A percentile compares a stretch with the other conserved stretches of the same genome.
Conservation (phyloP, 1,139 yeast genomes). For the Wickerhamomyces sp. region DNA sequence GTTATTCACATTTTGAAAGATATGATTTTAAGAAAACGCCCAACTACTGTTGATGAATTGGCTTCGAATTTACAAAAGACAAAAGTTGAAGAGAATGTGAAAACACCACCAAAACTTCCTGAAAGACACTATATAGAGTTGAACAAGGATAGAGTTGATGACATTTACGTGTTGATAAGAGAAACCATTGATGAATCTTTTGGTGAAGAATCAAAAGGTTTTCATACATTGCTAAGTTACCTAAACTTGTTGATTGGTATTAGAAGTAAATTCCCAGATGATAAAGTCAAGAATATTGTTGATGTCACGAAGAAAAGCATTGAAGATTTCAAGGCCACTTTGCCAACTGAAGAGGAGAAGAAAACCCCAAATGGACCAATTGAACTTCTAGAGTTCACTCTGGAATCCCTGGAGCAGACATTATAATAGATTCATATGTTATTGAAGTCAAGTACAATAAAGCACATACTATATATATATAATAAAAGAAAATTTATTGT, state of each 20-base stretch:
- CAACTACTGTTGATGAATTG: constrained; percentile 7
- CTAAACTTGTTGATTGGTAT: constrained; percentile 50
- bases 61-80: constrained; percentile 7
- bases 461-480: neutral
- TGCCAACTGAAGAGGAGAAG: constrained; percentile 19
- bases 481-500: neutral
- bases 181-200: constrained; percentile 32
- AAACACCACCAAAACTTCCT: constrained; percentile 24
- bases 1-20: constrained; percentile 66
- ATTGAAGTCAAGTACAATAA: too few relatives aligned
- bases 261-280: constrained; percentile 26
- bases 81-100: constrained; percentile 6
- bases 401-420: constrained; percentile 21
- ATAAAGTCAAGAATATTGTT: constrained; percentile 20
- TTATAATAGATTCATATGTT: too few relatives aligned
- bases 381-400: constrained; percentile 31
- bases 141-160: constrained; percentile 32
- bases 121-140: constrained; percentile 35
- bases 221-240: constrained; percentile 46
- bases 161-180: constrained; percentile 37
- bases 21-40: constrained; percentile 35
- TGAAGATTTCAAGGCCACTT: constrained; percentile 5
- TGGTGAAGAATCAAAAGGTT: constrained; percentile 11
- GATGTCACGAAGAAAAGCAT: constrained; percentile 6
- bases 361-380: constrained; percentile 32